Conservation (phyloP, 768 basidiomycete species). For the Mycena crocata region DNA sequence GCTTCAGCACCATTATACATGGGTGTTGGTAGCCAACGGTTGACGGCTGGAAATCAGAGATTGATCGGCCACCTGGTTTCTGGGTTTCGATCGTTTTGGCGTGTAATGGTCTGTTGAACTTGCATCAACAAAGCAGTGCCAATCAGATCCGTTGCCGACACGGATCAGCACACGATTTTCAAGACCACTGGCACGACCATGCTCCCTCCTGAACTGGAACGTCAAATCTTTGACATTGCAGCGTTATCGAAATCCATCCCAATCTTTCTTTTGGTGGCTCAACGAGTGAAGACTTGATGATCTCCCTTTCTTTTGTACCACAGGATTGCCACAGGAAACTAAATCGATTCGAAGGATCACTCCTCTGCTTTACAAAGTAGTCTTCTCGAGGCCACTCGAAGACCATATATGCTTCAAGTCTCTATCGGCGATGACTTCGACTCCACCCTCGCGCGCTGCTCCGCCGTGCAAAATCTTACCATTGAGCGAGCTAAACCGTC, state of each 20-base stretch:
- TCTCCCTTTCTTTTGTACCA: not conserved
- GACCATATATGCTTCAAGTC: constrained; percentile 2
- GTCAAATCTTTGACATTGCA: not conserved
- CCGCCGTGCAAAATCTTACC: not conserved
- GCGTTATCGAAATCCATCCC: not conserved
- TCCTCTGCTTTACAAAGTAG: constrained; percentile 10
- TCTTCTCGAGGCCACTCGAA: not conserved
- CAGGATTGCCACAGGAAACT: too few relatives aligned
- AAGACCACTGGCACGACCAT: too few relatives aligned
- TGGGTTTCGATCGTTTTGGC: too few relatives aligned
- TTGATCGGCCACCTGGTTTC: too few relatives aligned
- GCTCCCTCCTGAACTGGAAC: too few relatives aligned
- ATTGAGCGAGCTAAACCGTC: not conserved
- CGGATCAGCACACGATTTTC: too few relatives aligned
- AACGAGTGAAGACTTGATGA: constrained; percentile 9
- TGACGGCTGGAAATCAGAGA: too few relatives aligned
- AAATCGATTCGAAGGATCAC: not conserved
- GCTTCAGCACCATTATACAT: too few relatives aligned
- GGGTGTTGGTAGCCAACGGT: too few relatives aligned
- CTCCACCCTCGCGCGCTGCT: not conserved
- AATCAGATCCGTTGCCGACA: too few relatives aligned
- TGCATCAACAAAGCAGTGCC: too few relatives aligned
- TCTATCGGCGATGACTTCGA: not conserved
- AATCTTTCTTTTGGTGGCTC: constrained; percentile 6
- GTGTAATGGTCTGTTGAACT: too few relatives aligned